Evolutionary conservation across 805 yeast species (phyloP).

Genomic region (Starmerella etchellsii): DNA sequence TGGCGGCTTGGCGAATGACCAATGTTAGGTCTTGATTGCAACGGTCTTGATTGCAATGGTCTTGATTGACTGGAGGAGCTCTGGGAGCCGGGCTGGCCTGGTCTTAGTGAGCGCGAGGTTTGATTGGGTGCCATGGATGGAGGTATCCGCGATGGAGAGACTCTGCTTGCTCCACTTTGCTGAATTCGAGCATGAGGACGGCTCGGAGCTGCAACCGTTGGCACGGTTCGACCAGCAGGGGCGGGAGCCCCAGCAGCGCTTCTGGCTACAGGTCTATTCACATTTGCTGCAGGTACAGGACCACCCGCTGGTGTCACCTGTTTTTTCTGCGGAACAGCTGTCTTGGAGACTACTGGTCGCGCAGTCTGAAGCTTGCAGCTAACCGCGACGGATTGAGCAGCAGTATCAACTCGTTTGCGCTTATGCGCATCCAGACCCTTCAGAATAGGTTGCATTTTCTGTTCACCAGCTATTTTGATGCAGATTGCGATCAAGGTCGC

Average conservation of each 20-base stretch:
- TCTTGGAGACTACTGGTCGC: not conserved
- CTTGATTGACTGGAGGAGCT: too few species aligned
- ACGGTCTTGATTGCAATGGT: too few species aligned
- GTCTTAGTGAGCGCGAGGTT: not conserved
- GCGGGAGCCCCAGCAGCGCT: not conserved
- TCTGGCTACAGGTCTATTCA: not conserved
- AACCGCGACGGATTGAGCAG: constrained; percentile 43
- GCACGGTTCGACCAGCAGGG: not conserved
- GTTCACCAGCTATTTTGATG: constrained; percentile 69
- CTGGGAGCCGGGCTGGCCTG: not conserved
- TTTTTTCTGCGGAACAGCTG: not conserved
- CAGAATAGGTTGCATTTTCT: constrained; percentile 45
- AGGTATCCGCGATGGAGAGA: too few species aligned
- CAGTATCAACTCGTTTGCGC: constrained; percentile 52
- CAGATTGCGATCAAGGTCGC: constrained; percentile 68
- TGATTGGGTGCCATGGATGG: not conserved
- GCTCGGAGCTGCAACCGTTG: not conserved
- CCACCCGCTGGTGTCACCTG: not conserved
- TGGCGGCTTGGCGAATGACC: not conserved
- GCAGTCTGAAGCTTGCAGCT: constrained; percentile 18
- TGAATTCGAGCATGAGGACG: not conserved
- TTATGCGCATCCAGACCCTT: constrained; percentile 69
- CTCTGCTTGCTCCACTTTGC: not conserved
- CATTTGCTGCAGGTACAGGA: not conserved
- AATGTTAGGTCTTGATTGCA: not conserved